phyloP scores from a whole-genome alignment of 2,329 filamentous ascomycete genomes.

The Hymenoscyphus scutula region DNA sequence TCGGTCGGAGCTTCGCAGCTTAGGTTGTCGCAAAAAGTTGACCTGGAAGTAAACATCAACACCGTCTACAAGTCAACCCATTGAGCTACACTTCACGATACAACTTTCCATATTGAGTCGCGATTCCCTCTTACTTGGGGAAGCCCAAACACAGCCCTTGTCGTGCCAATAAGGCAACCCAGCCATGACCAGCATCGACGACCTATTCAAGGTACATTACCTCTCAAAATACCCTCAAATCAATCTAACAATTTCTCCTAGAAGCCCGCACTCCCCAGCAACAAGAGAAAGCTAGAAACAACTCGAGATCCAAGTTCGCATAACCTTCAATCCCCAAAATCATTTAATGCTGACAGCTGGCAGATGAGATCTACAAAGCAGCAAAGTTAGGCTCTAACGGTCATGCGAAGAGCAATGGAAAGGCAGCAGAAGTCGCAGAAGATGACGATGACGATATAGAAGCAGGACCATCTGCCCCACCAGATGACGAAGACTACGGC shows the following conservation, averaged over 20 bases:
- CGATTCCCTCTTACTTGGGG: background rate
- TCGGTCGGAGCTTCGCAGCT: background rate
- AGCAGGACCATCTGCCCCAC: constrained; percentile 52
- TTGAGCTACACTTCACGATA: background rate
- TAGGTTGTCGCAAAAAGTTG: background rate
- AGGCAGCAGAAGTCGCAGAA: constrained; percentile 33
- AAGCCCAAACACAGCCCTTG: background rate
- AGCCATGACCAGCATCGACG: constrained; percentile 33
- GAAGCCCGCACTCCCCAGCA: constrained; percentile 39
- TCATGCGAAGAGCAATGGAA: constrained; percentile 38
- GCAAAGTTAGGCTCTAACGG: constrained; percentile 50
- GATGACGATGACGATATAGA: constrained; percentile 45
- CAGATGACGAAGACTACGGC: constrained; percentile 52
- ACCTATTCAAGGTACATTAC: constrained; percentile 31
- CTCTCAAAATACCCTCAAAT: background rate
- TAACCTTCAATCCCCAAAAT: background rate
- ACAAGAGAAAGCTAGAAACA: constrained; percentile 63
- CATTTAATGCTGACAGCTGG: constrained; percentile 14
- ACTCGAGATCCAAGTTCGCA: constrained; percentile 60
- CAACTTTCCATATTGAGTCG: background rate
- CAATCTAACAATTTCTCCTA: constrained; percentile 17
- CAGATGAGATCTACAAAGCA: constrained; percentile 64
- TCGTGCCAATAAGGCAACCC: background rate
- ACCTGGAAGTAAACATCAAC: constrained; percentile 3
- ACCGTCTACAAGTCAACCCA: background rate